Base-by-base conservation (phyloP, 192 early-diverging fungal species). In the Blastocladiella britannica region DNA sequence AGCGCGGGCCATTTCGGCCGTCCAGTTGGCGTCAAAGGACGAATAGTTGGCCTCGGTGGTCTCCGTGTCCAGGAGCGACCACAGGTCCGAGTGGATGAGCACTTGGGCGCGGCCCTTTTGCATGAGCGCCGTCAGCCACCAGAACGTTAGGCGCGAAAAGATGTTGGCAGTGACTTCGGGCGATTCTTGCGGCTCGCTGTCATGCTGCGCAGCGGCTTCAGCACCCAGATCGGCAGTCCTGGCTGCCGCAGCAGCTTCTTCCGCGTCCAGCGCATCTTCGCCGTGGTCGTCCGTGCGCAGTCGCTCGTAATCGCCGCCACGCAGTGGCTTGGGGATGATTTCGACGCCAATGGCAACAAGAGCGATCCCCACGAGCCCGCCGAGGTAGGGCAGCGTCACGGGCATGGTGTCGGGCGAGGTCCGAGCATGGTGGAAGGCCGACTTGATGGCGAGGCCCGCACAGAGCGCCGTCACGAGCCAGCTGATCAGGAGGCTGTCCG, bases 41-140 rank as follows among this genome's bases (percentile, higher is more conserved):
- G 62, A 66, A 5, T 82, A 73, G 23, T 86, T 77, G 29, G 56
- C 61, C 3, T 57, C 62, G 12, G 90, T 77, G 26, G 73, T 65
- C 60, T 86, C 80, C 24, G 73, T 62, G 4, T 53, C 55, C 5
- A 76, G 65, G 53, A 93, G 66, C 25, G 67, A 65, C 81, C 81
- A 89, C 53, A 89, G 59, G 64, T 94, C 89, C 8, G 79, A 78
- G 63, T 76, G 70, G 2, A 68, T 71, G 56, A 92, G 69, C 30
- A 80, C 83, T 62, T 87, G 86, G 26, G 67, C 60, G 56, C 77
- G 82, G 3, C 89, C 91, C 30, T 82, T 65, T 52, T 82, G 79
- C 69, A 97, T 85, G 57, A 94, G 60, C 15, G 80, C 76, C 52
- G 83, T 81, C 79, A 97, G 85, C 93, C 93, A 97, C 27, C 79